Conservation (phyloP, 2,329 filamentous ascomycete genomes). For the Fusarium redolens region DNA sequence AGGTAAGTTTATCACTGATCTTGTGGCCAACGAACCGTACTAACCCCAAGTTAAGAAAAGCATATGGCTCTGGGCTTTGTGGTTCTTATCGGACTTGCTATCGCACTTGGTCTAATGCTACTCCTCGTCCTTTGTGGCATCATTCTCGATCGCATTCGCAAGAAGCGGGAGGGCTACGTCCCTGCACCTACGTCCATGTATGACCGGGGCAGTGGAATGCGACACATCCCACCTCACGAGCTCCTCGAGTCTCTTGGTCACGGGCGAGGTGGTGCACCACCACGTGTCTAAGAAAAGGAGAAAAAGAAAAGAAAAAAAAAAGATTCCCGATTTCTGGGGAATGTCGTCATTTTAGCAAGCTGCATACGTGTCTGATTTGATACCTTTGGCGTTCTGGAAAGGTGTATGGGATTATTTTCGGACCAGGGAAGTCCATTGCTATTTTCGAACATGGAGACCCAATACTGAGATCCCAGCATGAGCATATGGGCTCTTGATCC, state of each 20-base stretch:
- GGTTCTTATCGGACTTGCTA: conserved; percentile 83
- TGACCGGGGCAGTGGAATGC: conserved; percentile 68
- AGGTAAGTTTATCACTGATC: conserved; percentile 62
- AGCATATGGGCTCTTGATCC: conserved; percentile 18
- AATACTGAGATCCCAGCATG: conserved; percentile 24
- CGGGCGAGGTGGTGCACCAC: conserved; percentile 61
- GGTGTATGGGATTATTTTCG: conserved; percentile 42
- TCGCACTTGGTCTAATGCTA: conserved; percentile 81
- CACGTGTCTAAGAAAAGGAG: conserved; percentile 58
- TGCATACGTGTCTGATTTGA: conserved; percentile 45
- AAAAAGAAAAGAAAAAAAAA: background rate
- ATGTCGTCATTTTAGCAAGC: conserved; percentile 45
- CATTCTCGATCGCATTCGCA: conserved; percentile 78
- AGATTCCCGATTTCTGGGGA: conserved; percentile 15
- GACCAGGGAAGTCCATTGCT: conserved; percentile 31
- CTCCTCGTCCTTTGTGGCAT: conserved; percentile 81
- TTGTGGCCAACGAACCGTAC: background rate
- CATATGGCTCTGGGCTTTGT: conserved; percentile 80
- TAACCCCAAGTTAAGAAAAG: conserved; percentile 50
- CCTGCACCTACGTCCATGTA: conserved; percentile 78
- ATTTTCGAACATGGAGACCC: conserved; percentile 32
- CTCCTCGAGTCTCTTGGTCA: conserved; percentile 66
- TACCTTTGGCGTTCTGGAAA: conserved; percentile 53
- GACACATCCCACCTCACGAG: conserved; percentile 70
- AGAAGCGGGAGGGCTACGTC: conserved; percentile 82